Evolutionary conservation across 2,329 filamentous ascomycete genomes (phyloP), one percentile per base, ranked within the genome.

Genomic region (Neopestalotiopsis sp.): DNA sequence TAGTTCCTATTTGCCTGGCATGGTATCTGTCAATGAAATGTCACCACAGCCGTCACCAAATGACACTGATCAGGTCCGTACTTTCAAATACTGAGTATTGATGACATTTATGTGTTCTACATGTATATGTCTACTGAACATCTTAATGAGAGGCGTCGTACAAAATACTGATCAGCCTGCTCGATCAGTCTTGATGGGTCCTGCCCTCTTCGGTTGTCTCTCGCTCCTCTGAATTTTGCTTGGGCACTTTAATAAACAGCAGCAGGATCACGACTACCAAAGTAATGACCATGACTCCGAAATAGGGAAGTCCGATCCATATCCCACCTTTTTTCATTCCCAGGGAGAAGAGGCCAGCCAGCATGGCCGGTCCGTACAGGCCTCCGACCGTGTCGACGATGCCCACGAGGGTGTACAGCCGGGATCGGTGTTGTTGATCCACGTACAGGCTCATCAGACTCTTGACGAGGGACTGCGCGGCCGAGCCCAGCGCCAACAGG

Each of bases 231-330:
- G 10, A 7, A 24, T 30, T 5, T 12, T 66, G 49, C 5, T 63
- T 59, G 32, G 70, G 70, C 28, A 70, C 49, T 34, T 66, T 68
- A 3, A 71, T 49, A 53, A 64, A 66, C 24, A 49, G 14, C 13
- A 71, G 28, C 32, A 67, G 32, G 17, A 28, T 64, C 17, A 68
- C 10, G 10, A 42, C 59, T 5, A 68, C 6, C 24, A 65, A 34
- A 13, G 45, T 40, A 2, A 78, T 67, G 12, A 70, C 65, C 1
- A 74, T 70, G 7, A 79, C 14, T 1, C 73, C 76, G 61, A 72
- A 73, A 68, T 78, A 79, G 5, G 77, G 77, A 28, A 79, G 71
- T 1, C 77, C 77, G 14, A 78, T 76, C 77, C 77, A 79, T 6
- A 49, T 72, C 1, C 73, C 75, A 1, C 71, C 73, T 9, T 75